These are phyloP conservation scores for Erodium moschatum DNA, from an alignment of 441 rosid genomes.

Conservation along the genomic window DNA sequence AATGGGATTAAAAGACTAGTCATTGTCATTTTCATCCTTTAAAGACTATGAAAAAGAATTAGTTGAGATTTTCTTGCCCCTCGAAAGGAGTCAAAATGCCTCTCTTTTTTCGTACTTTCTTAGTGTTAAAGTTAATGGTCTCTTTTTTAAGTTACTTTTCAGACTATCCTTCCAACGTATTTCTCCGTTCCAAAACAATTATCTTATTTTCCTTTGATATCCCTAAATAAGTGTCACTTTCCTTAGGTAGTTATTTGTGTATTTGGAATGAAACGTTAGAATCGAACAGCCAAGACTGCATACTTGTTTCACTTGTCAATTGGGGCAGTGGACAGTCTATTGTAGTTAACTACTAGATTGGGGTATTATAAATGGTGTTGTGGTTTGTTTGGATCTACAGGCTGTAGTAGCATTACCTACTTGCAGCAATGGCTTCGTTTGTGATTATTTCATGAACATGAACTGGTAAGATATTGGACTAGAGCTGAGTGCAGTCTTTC, in stretches of 20 bases:
- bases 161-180: too few species aligned
- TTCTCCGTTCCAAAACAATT: too few species aligned
- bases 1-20: background rate
- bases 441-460: conserved; percentile 1
- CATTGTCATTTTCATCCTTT: background rate
- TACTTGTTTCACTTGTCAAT: background rate
- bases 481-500: background rate
- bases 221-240: too few species aligned
- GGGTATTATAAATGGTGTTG: too few species aligned
- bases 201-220: too few species aligned
- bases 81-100: background rate
- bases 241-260: too few species aligned
- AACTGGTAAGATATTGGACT: background rate
- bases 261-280: background rate
- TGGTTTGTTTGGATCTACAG: background rate
- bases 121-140: background rate
- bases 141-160: too few species aligned
- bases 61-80: background rate
- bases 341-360: background rate
- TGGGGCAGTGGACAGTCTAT: background rate
- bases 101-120: background rate
- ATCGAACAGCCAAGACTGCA: background rate
- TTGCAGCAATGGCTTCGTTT: background rate
- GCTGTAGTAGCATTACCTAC: too few species aligned
- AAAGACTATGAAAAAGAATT: background rate